Evolutionary conservation across 2,329 filamentous ascomycete species (phyloP).

Genomic region (Venturia pyrina): DNA sequence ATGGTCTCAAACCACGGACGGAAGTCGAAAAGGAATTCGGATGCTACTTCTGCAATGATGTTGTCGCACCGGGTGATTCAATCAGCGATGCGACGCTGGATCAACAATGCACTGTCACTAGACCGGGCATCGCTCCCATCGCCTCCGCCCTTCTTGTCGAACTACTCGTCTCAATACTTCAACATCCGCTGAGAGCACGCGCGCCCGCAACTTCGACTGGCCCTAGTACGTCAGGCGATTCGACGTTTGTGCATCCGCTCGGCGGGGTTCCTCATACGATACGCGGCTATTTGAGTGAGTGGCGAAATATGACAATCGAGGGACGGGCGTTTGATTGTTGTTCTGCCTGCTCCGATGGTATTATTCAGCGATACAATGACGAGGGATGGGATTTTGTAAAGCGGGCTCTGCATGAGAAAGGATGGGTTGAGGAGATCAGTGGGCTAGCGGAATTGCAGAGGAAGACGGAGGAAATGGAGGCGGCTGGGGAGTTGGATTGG

Average conservation of each 20-base stretch:
- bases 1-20: constrained; percentile 53
- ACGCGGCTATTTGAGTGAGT: constrained; percentile 65
- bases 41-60: constrained; percentile 98
- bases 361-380: constrained; percentile 56
- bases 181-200: constrained; percentile 44
- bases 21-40: constrained; percentile 60
- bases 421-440: constrained; percentile 69
- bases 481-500: constrained; percentile 52
- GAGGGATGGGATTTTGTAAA: constrained; percentile 71
- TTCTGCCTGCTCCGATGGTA: constrained; percentile 64
- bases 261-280: constrained; percentile 70
- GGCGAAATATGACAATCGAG: constrained; percentile 62
- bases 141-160: constrained; percentile 88
- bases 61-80: constrained; percentile 88
- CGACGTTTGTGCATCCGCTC: constrained; percentile 47
- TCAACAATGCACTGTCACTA: constrained; percentile 95
- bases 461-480: constrained; percentile 35
- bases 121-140: constrained; percentile 84
- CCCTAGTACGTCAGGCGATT: constrained; percentile 17
- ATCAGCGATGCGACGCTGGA: constrained; percentile 92
- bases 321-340: constrained; percentile 72
- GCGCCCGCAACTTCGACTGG: constrained; percentile 20
- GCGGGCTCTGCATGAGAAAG: constrained; percentile 61
- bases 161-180: constrained; percentile 74
- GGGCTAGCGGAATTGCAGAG: constrained; percentile 59